These are phyloP conservation scores for Candida palmyrensis DNA, from an alignment of 805 yeast species.

Conservation along the genomic window DNA sequence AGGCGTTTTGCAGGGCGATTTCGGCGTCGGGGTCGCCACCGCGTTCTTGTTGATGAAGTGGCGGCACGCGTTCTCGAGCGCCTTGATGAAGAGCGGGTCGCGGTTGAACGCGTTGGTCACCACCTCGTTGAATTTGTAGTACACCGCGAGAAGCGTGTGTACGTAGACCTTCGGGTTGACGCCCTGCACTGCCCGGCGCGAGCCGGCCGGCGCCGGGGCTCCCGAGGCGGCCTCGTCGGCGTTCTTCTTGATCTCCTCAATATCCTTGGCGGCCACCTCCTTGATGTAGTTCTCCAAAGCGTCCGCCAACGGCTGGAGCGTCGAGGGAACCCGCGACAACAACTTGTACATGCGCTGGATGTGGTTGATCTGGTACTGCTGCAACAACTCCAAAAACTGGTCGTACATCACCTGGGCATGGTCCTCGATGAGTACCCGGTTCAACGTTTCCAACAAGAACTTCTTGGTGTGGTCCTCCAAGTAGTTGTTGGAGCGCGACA, in stretches of 20 bases:
- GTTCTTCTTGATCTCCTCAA: constrained; percentile 49
- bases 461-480: constrained; percentile 83
- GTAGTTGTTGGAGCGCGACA: constrained; percentile 68
- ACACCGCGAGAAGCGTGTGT: constrained; percentile 66
- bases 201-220: constrained; percentile 7
- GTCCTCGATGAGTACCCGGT: constrained; percentile 68
- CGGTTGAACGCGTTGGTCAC: constrained; percentile 64
- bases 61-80: constrained; percentile 86
- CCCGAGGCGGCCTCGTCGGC: constrained; percentile 21
- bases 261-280: constrained; percentile 40
- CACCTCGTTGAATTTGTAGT: constrained; percentile 60
- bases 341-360: constrained; percentile 72
- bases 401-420: constrained; percentile 74
- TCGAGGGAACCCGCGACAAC: constrained; percentile 71
- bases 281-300: constrained; percentile 71
- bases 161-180: constrained; percentile 78
- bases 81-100: constrained; percentile 75
- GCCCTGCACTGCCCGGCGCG: constrained; percentile 14
- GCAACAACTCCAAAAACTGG: constrained; percentile 72
- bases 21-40: constrained; percentile 65
- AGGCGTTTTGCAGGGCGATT: constrained; percentile 73
- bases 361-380: constrained; percentile 65
- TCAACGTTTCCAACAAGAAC: constrained; percentile 69
- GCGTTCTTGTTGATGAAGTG: constrained; percentile 76
- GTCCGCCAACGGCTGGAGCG: constrained; percentile 73